Conservation (phyloP, 2,329 filamentous ascomycete species). For the Scedosporium minutisporum region DNA sequence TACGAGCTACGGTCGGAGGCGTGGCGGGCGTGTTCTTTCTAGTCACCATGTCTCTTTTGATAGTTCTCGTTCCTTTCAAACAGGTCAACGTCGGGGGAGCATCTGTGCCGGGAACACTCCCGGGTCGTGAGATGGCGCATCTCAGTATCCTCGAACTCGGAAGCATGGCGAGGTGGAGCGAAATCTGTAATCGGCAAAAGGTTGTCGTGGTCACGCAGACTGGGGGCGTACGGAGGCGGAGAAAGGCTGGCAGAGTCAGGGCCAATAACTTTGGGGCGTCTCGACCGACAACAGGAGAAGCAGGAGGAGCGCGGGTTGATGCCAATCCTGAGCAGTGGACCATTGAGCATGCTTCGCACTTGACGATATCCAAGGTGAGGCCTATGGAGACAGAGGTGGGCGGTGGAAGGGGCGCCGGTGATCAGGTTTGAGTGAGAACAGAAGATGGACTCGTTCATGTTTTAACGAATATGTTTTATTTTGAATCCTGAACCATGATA, state of each 20-base stretch:
- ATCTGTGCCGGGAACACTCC: neutral
- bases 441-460: neutral
- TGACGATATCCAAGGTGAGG: neutral
- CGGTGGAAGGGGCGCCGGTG: neutral
- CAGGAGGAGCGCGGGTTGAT: neutral
- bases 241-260: neutral
- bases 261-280: neutral
- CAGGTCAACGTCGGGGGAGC: neutral
- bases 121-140: neutral
- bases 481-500: neutral
- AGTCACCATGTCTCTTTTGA: neutral
- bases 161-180: neutral
- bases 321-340: slow-evolving; percentile 7
- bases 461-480: neutral
- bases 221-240: neutral
- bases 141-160: neutral
- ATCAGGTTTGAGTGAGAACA: neutral
- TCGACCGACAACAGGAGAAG: neutral
- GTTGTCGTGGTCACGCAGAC: neutral
- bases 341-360: slow-evolving; percentile 7
- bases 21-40: neutral
- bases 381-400: slow-evolving; percentile 7
- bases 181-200: neutral
- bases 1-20: neutral
- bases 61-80: neutral